phyloP scores from a whole-genome alignment of 768 basidiomycete species.

The Leucocoprinus birnbaumii region DNA sequence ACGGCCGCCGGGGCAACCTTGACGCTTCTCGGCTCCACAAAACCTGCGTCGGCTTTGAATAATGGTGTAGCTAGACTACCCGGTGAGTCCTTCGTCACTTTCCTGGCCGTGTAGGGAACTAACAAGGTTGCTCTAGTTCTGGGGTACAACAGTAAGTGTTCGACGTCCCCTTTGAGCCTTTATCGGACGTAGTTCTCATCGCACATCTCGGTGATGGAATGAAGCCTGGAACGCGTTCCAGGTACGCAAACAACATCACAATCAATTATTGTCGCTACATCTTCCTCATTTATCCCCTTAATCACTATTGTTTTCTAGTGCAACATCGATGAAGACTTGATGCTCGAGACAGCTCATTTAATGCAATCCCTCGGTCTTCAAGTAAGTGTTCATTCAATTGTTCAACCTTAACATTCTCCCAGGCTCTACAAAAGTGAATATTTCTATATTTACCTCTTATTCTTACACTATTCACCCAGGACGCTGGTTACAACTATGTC shows the following conservation, averaged over 20 bases:
- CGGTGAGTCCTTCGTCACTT: constrained; percentile 21
- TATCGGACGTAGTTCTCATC: neutral
- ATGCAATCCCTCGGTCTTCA: constrained; percentile 53
- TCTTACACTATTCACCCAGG: constrained; percentile 25
- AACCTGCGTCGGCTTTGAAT: constrained; percentile 21
- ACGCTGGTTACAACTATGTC: constrained; percentile 54
- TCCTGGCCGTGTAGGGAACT: neutral
- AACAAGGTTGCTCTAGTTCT: constrained; percentile 34
- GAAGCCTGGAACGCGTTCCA: constrained; percentile 72
- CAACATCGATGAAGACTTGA: constrained; percentile 52
- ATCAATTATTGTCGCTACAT: neutral
- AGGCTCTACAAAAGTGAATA: neutral
- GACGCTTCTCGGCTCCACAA: constrained; percentile 10
- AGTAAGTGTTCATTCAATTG: constrained; percentile 24
- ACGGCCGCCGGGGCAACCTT: constrained; percentile 17
- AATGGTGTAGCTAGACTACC: constrained; percentile 36
- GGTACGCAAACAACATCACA: constrained; percentile 27
- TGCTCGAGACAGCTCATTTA: constrained; percentile 44
- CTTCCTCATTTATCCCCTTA: neutral
- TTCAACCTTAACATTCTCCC: neutral
- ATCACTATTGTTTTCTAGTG: constrained; percentile 47
- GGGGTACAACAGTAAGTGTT: constrained; percentile 59
- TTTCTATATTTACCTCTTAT: neutral
- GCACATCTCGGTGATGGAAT: neutral
- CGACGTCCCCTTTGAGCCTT: neutral